Evolutionary conservation across 2,329 filamentous ascomycete species (phyloP).

Genomic region (Aspergillus fructus): DNA sequence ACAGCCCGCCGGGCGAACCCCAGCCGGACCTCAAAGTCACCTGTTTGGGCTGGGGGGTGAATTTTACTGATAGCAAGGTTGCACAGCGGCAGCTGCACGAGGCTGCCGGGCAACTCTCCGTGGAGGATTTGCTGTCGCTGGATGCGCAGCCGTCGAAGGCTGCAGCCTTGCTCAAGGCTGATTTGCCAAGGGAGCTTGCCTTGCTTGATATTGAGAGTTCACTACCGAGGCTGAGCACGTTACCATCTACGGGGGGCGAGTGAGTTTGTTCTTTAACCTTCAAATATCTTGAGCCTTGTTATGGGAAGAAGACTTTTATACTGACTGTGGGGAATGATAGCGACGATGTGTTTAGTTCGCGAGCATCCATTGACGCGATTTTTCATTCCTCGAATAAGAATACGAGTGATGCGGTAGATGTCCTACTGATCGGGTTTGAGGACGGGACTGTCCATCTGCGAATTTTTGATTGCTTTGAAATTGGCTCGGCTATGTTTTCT

Average conservation of each 20-base stretch:
- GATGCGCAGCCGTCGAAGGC: constrained; percentile 38
- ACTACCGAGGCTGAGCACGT: constrained; percentile 71
- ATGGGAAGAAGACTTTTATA: neutral
- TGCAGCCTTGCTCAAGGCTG: constrained; percentile 41
- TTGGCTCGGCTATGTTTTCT: constrained; percentile 57
- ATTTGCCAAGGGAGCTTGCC: constrained; percentile 71
- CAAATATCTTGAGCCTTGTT: neutral
- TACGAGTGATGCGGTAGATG: constrained; percentile 72
- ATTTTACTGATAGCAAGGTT: constrained; percentile 52
- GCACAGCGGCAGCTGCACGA: constrained; percentile 44
- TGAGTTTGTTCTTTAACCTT: constrained; percentile 17
- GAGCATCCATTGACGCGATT: constrained; percentile 67
- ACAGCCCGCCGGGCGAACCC: constrained; percentile 19
- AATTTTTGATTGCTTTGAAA: constrained; percentile 82
- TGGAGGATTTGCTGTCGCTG: constrained; percentile 45
- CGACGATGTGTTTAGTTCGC: constrained; percentile 65
- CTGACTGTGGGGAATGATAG: constrained; percentile 30
- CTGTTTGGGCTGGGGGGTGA: constrained; percentile 55
- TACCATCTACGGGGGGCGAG: constrained; percentile 66
- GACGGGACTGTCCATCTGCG: constrained; percentile 72
- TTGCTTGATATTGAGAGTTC: constrained; percentile 74
- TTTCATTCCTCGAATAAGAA: constrained; percentile 63
- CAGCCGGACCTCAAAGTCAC: constrained; percentile 33
- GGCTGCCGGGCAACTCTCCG: constrained; percentile 31
- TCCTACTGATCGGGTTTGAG: constrained; percentile 72